Evolutionary conservation across 2,329 filamentous ascomycete species (phyloP).

Genomic region (Xylaria sp.): DNA sequence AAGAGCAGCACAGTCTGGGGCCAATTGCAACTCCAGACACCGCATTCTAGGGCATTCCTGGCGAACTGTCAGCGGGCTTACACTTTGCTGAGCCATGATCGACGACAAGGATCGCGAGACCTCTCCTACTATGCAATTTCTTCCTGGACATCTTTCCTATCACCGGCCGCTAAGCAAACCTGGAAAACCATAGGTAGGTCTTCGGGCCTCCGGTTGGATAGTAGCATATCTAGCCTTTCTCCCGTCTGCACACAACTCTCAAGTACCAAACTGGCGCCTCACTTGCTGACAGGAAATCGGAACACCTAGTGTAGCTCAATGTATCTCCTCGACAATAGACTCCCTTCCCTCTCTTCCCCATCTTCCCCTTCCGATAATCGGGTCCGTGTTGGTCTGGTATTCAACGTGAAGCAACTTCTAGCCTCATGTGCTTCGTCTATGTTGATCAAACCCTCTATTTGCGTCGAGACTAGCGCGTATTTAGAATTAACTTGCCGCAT

Average conservation of each 20-base stretch:
- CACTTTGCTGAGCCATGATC: slow-evolving; percentile 27
- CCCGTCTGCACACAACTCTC: too few species aligned
- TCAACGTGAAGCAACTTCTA: slow-evolving; percentile 22
- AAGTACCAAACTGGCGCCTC: too few species aligned
- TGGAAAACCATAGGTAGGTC: too few species aligned
- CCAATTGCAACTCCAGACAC: slow-evolving; percentile 14
- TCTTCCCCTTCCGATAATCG: slow-evolving; percentile 18
- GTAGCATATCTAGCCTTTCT: too few species aligned
- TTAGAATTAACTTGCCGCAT: slow-evolving; percentile 34
- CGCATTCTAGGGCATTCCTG: slow-evolving; percentile 16
- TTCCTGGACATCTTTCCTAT: too few species aligned
- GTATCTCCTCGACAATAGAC: slow-evolving; percentile 6
- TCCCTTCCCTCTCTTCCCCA: slow-evolving; percentile 11
- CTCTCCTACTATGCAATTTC: neutral
- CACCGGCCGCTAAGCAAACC: too few species aligned
- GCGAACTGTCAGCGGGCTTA: slow-evolving; percentile 28
- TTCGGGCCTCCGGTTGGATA: too few species aligned
- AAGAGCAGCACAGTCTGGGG: slow-evolving; percentile 11
- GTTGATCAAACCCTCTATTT: slow-evolving; percentile 31
- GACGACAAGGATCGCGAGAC: slow-evolving; percentile 26
- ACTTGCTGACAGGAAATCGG: neutral
- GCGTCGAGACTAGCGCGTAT: slow-evolving; percentile 27
- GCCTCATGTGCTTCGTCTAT: slow-evolving; percentile 11
- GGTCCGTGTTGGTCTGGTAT: slow-evolving; percentile 8
- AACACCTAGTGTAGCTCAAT: slow-evolving; percentile 6